Evolutionary conservation across 345 rosid species (phyloP).

Genomic region (Populus alba): DNA sequence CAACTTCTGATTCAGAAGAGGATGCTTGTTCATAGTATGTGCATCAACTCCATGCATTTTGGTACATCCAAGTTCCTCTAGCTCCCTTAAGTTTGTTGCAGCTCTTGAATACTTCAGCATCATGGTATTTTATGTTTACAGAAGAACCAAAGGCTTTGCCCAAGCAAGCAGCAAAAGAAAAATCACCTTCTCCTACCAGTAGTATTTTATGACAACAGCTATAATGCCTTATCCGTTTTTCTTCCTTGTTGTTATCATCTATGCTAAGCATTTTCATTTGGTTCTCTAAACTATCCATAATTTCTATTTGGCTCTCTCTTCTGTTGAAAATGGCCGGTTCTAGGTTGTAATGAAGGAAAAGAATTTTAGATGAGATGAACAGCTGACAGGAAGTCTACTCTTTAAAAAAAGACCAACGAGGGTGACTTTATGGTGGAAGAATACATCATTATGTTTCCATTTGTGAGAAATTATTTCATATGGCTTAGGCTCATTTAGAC

Average conservation of each 20-base stretch:
- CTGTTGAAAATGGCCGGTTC: too few species aligned
- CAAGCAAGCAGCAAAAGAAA: conserved; percentile 51
- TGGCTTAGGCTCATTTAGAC: too few species aligned
- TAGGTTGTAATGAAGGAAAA: too few species aligned
- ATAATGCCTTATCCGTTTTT: conserved; percentile 41
- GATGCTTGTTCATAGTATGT: conserved; percentile 19
- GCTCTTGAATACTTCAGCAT: background rate
- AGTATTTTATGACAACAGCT: conserved; percentile 36
- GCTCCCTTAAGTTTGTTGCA: conserved; percentile 17
- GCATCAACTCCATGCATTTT: conserved; percentile 32
- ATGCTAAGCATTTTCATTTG: background rate
- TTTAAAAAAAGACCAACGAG: too few species aligned
- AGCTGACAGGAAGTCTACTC: too few species aligned
- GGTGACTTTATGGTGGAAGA: too few species aligned
- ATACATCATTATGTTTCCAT: too few species aligned
- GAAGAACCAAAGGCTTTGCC: conserved; percentile 52
- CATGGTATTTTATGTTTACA: conserved; percentile 22
- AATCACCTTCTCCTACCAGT: conserved; percentile 58
- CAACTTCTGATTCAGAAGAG: background rate
- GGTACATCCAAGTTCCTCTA: conserved; percentile 30
- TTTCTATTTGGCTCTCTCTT: too few species aligned
- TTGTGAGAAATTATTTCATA: too few species aligned
- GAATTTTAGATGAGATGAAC: too few species aligned
- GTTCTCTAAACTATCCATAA: background rate
- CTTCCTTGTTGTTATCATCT: background rate